These are phyloP conservation scores for Vitis hybrid DNA, from an alignment of 177 flowering plant genomes.

Conservation along the genomic window DNA sequence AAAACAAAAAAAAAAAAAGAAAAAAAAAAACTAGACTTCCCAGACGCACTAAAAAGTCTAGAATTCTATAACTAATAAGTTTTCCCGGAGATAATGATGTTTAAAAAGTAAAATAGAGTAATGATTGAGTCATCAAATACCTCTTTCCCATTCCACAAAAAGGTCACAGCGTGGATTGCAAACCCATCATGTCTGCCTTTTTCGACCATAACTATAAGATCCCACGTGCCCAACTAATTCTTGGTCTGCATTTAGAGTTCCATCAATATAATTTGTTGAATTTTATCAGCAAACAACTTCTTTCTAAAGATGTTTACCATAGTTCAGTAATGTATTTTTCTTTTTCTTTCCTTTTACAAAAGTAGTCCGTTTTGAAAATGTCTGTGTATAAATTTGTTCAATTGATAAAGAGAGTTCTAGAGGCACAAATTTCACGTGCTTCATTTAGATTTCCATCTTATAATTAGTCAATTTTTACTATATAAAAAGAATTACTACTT, in stretches of 20 bases:
- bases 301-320: too few relatives aligned
- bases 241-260: conserved; percentile 53
- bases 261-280: background rate
- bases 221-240: conserved; percentile 99
- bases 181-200: conserved; percentile 77
- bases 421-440: too few relatives aligned
- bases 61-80: background rate
- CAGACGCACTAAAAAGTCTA: background rate
- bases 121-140: conserved; percentile 27
- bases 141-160: conserved; percentile 91
- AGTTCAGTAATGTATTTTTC: too few relatives aligned
- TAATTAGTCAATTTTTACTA: too few relatives aligned
- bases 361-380: too few relatives aligned
- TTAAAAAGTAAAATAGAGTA: background rate
- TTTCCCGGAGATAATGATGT: background rate
- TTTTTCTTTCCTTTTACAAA: too few relatives aligned
- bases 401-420: too few relatives aligned
- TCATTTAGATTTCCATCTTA: too few relatives aligned
- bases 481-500: too few relatives aligned
- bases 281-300: background rate
- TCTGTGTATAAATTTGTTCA: too few relatives aligned
- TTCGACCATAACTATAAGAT: conserved; percentile 87
- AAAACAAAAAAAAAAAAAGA: background rate
- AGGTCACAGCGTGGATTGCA: conserved; percentile 88
- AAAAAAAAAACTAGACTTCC: background rate